Evolutionary conservation across 495 filamentous ascomycete genomes (phyloP).

Genomic region (Daldinia loculata): DNA sequence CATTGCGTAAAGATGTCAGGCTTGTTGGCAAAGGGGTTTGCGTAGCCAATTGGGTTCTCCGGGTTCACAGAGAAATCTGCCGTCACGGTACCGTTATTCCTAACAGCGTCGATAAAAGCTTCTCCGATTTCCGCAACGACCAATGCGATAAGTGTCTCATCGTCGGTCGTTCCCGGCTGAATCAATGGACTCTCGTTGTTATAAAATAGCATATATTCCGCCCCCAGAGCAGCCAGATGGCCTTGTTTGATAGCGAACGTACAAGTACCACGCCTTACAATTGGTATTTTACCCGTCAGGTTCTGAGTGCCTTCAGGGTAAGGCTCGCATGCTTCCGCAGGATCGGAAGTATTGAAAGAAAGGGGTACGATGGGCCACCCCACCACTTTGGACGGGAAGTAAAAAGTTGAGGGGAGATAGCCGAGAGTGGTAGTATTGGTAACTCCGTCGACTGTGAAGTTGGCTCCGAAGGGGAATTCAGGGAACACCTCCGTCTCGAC

Average conservation of each 20-base stretch:
- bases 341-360: constrained; percentile 46
- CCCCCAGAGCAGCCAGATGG: neutral
- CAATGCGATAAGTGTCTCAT: neutral
- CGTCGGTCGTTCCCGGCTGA: neutral
- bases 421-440: constrained; percentile 37
- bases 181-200: neutral
- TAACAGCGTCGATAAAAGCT: neutral
- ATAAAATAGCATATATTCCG: neutral
- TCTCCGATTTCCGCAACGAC: neutral
- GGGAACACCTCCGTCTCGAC: constrained; percentile 32
- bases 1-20: constrained; percentile 52
- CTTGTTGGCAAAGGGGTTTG: constrained; percentile 30
- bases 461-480: constrained; percentile 34
- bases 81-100: constrained; percentile 21
- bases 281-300: constrained; percentile 57
- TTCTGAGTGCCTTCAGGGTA: constrained; percentile 48
- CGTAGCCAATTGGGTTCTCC: constrained; percentile 24
- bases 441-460: constrained; percentile 26
- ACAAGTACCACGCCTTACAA: constrained; percentile 48
- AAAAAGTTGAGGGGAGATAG: constrained; percentile 20
- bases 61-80: constrained; percentile 34
- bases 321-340: constrained; percentile 45
- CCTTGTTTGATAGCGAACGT: neutral
- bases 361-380: constrained; percentile 47
- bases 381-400: neutral